Evolutionary conservation across 306 rosid genomes (phyloP), one percentile per base, ranked within the genome.

Genomic region (Begonia peltatifolia): DNA sequence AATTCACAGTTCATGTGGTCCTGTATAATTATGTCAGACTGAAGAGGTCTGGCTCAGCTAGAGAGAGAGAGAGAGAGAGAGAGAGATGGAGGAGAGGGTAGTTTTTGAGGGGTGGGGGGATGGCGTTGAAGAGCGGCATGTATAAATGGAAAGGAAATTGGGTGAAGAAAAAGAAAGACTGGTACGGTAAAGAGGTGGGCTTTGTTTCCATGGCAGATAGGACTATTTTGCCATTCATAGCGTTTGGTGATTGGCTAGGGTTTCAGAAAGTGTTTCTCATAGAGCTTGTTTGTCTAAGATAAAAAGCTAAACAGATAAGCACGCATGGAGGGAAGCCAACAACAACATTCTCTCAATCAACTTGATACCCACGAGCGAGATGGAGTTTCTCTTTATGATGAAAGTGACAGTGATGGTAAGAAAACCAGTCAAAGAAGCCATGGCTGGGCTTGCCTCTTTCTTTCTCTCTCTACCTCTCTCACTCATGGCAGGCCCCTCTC

Each of bases 261-360:
- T 72, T 56, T 61, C 38, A 64, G 11, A 59, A 62, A 68, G 74
- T 60, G 17, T 50, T 50, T 60, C 18, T 51, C 12, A 38, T 30
- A 50, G 43, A 61, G 58, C 54, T 18, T 57, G 60, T 59, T 42
- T 6, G 18, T 38, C 16, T 14, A 43, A 47, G 49, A 58, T 46
- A 53, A 68, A 50, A 63, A 71, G 72, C 23, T 43, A 53, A 72
- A 65, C 59, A 12, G 93, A 84, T 74, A 80, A 85, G 87, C 81
- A 69, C 87, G 89, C 93, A 84, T 82, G 95, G 78, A 71, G 56
- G 25, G 63, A 47, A 49, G 58, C 56, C 61, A 82, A 68, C 61
- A 68, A 71, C 72, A 62, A 67, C 86, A 73, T 77, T 87, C 83
- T 72, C 68, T 11, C 25, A 16, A 15, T 59, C 67, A 74, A 55